Evolutionary conservation across 805 yeast genomes (phyloP), one percentile per base, ranked within the genome.

Genomic region (Starmerella bacillaris): DNA sequence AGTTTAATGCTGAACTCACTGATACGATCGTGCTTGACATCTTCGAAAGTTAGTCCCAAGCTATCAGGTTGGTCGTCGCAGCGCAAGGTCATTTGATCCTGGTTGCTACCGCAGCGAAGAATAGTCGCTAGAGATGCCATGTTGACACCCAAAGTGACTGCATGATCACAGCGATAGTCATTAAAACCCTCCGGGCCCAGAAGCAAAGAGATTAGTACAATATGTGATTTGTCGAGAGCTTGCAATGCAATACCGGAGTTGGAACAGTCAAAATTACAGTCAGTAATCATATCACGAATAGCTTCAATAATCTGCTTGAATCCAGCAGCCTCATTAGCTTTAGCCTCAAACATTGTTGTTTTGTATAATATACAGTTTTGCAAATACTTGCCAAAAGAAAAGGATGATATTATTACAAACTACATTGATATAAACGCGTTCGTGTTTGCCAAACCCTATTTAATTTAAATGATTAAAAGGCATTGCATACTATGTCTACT

Each of bases 161-260:
- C 82, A 54, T 89, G 74, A 61, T 89, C 98, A 61, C 96, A 84
- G 67, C 98, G 76, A 65, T 78, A 89, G 48, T 78, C 86, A 41
- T 72, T 67, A 63, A 89, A 89, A 9, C 93, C 84, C 41, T 78
- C 84, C 43, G 74, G 72, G 39, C 92, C 93, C 46, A 89, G 76
- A 48, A 79, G 70, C 43, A 89, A 64, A 16, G 93, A 78, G 27
- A 86, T 94, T 45, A 89, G 68, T 44, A 84, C 69, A 39, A 89
- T 94, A 66, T 95, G 80, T 19, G 98, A 83, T 55, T 83, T 92
- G 60, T 89, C 98, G 47, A 89, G 89, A 19, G 98, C 96, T 64
- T 89, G 96, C 17, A 92, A 86, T 8, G 92, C 77, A 51, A 89
- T 76, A 47, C 98, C 98, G 43, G 73, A 70, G 57, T 79, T 89